A percentile compares a stretch with the other conserved stretches of the same genome.
phyloP scores from a whole-genome alignment of 805 yeast species.

The Saturnispora mendoncae region DNA sequence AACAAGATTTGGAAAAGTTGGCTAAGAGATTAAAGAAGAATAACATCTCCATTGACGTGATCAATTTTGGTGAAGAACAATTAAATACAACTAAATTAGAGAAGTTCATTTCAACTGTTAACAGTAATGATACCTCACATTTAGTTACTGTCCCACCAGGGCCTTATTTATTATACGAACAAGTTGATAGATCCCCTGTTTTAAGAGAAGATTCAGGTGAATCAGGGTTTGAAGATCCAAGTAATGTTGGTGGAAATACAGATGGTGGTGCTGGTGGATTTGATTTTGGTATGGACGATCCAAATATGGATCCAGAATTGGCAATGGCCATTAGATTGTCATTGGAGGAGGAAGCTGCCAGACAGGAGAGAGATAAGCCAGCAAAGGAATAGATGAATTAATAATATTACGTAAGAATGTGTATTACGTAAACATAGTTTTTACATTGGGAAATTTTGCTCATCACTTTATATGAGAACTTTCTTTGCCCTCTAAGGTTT shows the following conservation, averaged over 20 bases:
- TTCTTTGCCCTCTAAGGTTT: not conserved
- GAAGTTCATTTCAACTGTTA: slow-evolving; percentile 64
- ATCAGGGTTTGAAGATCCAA: slow-evolving; percentile 33
- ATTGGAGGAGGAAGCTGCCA: slow-evolving; percentile 85
- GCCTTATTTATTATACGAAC: slow-evolving; percentile 74
- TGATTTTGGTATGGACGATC: slow-evolving; percentile 66
- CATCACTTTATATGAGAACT: not conserved
- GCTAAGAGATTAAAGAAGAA: slow-evolving; percentile 93
- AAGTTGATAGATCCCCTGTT: slow-evolving; percentile 66
- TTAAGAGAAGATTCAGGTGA: slow-evolving; percentile 52
- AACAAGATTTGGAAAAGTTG: slow-evolving; percentile 66
- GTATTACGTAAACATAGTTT: not conserved
- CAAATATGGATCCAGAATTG: slow-evolving; percentile 91
- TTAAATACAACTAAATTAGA: slow-evolving; percentile 71
- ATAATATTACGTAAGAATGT: not conserved
- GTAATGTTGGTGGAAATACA: slow-evolving; percentile 36
- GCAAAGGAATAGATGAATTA: not conserved
- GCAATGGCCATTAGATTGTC: slow-evolving; percentile 93
- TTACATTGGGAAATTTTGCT: not conserved
- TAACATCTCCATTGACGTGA: slow-evolving; percentile 78
- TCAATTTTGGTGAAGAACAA: slow-evolving; percentile 86
- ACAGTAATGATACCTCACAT: slow-evolving; percentile 70
- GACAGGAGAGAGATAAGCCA: slow-evolving; percentile 63
- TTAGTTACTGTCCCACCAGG: slow-evolving; percentile 85
- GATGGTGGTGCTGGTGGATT: slow-evolving; percentile 33